Evolutionary conservation across 768 basidiomycete species (phyloP).

Genomic region (Lyophyllum shimeji): DNA sequence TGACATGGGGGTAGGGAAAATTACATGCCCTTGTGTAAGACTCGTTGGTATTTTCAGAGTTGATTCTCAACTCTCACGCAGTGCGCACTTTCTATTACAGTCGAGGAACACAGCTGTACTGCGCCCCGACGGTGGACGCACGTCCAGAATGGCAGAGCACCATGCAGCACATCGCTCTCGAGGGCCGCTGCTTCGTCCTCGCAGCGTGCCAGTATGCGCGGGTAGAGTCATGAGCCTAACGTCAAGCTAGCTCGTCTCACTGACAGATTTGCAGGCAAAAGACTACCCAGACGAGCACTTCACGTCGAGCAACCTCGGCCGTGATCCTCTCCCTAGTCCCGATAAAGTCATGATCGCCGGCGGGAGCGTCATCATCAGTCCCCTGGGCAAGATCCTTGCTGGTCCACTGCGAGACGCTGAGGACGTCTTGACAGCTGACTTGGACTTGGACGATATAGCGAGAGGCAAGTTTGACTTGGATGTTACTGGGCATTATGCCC

Average conservation of each 20-base stretch:
- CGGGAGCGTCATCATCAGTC: conserved; percentile 59
- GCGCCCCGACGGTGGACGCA: conserved; percentile 65
- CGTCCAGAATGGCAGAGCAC: conserved; percentile 55
- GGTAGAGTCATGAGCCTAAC: conserved; percentile 11
- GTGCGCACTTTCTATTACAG: conserved; percentile 63
- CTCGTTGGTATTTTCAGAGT: neutral
- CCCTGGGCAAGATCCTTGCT: conserved; percentile 56
- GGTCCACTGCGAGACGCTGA: conserved; percentile 55
- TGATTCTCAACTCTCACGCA: conserved; percentile 17
- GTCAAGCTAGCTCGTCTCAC: neutral
- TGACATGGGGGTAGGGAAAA: conserved; percentile 51
- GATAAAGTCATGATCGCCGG: conserved; percentile 61
- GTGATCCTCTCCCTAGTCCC: conserved; percentile 29
- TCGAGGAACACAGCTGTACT: conserved; percentile 58
- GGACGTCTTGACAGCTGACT: conserved; percentile 53
- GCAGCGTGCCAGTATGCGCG: conserved; percentile 60
- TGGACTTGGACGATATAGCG: conserved; percentile 57
- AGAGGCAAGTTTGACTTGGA: conserved; percentile 66
- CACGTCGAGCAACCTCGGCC: conserved; percentile 28
- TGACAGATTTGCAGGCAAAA: conserved; percentile 19
- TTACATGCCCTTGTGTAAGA: conserved; percentile 63
- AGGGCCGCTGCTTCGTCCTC: conserved; percentile 70
- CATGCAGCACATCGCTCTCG: conserved; percentile 64
- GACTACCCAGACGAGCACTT: conserved; percentile 52
- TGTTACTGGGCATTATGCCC: conserved; percentile 58